Conservation (phyloP, 768 basidiomycete genomes). For the Termitomyces eurrhizus region DNA sequence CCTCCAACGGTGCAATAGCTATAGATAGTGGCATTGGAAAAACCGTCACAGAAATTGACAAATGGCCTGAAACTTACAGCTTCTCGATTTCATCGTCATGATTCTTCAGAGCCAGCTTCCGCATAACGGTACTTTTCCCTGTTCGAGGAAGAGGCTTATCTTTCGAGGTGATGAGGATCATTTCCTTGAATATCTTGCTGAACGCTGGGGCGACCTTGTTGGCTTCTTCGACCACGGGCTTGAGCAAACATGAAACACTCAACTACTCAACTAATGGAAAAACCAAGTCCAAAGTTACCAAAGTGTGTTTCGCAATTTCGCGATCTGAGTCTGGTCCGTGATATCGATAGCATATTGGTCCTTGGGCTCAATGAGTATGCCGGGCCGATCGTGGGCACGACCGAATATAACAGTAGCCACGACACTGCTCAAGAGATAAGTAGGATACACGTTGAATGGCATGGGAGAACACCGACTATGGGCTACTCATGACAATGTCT, state of each 20-base stretch:
- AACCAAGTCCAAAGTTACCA: constrained; percentile 19
- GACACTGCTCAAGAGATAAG: constrained; percentile 1
- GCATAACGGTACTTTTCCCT: constrained; percentile 41
- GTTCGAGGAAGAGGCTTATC: no score
- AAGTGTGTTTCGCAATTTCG: constrained; percentile 27
- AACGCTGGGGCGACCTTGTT: constrained; percentile 30
- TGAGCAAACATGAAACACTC: constrained; percentile 7
- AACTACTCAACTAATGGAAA: not conserved
- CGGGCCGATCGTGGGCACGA: constrained; percentile 23
- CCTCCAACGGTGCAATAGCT: constrained; percentile 22
- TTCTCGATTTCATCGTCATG: constrained; percentile 39
- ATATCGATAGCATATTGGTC: constrained; percentile 19
- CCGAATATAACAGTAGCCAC: constrained; percentile 36
- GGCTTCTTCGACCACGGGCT: constrained; percentile 36
- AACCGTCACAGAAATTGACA: no score
- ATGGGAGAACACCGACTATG: constrained; percentile 6
- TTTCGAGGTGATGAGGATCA: no score
- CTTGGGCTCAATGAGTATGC: constrained; percentile 23
- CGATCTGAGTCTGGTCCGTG: constrained; percentile 13
- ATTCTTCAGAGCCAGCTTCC: constrained; percentile 31
- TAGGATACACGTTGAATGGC: not conserved
- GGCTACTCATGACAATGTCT: no score
- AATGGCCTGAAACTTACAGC: constrained; percentile 21
- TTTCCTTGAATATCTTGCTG: no score
- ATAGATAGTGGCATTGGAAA: not conserved